Conservation (phyloP, 805 yeast species). For the Candida xyloterini region DNA sequence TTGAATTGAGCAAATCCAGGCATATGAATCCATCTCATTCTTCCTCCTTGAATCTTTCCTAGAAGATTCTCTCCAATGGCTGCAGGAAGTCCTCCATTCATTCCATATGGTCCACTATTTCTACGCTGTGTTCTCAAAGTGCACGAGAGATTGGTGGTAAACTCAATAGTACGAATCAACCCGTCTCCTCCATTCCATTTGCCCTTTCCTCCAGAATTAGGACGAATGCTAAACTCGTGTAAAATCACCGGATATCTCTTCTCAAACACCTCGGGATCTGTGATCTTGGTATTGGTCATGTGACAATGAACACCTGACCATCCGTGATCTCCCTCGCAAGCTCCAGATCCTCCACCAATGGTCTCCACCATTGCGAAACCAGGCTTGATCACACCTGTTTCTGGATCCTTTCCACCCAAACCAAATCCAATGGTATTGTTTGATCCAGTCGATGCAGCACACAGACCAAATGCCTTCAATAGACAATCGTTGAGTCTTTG, state of each 20-base stretch:
- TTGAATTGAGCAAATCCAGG: conserved; percentile 40
- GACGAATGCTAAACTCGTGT: conserved; percentile 41
- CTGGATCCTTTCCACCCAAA: conserved; percentile 40
- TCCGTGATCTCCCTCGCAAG: conserved; percentile 38
- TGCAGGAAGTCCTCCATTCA: conserved; percentile 51
- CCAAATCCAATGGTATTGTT: conserved; percentile 88
- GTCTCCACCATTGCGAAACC: conserved; percentile 40
- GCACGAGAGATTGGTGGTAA: conserved; percentile 37
- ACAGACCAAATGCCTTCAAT: conserved; percentile 72
- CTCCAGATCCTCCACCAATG: conserved; percentile 55
- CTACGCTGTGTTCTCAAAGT: conserved; percentile 51
- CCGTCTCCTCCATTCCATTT: conserved; percentile 50
- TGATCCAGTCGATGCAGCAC: conserved; percentile 89
- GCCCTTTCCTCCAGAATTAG: conserved; percentile 49
- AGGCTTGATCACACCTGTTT: conserved; percentile 10
- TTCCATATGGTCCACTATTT: conserved; percentile 51
- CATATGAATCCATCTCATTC: conserved; percentile 32
- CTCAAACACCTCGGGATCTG: conserved; percentile 53
- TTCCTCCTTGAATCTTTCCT: conserved; percentile 31
- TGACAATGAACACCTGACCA: conserved; percentile 48
- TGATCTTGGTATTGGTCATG: conserved; percentile 53
- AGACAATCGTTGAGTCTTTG: conserved; percentile 84
- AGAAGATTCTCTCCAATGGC: conserved; percentile 41
- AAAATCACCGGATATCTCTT: conserved; percentile 49
- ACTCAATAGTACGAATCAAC: conserved; percentile 47